Evolutionary conservation across 179 eudicot genomes (phyloP), one percentile per base, ranked within the genome.

Genomic region (Pouteria campechiana): DNA sequence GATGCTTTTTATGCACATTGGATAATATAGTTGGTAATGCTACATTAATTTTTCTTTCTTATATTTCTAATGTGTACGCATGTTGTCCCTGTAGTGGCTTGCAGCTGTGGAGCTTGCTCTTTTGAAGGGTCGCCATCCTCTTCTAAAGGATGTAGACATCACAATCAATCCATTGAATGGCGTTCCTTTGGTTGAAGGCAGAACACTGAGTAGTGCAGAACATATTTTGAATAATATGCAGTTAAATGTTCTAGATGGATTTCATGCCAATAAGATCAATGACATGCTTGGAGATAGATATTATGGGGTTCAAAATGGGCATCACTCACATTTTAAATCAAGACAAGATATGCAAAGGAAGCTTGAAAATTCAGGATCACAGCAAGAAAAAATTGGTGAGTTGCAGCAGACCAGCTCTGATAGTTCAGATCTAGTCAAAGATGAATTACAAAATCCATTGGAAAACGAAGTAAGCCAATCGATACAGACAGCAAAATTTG

Each of bases 61-160:
- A 24, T 24, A 10, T 31, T 25, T 30, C 16, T 35, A 32, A 35
- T 2, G 15, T 15, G 27, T 21, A 23, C 9, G 37, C 11, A 25
- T 58, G 17, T 50, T 32, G 37, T 44, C 29, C 6, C n/a, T 68
- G 73, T 68, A 90, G 98, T 90, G 98, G 98, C 96, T 90, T 43
- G 54, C 76, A 33, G 98, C 96, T 45, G 96, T 90, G 59, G 98
- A 90, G 64, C 84, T 90, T 63, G 98, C 84, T 52, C 78, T 82
- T 68, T 53, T 90, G 41, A 90, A 90, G 59, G 98, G 98, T 47
- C 98, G 92, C 2, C 98, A 90, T 63, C 98, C 98, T 33, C 87
- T 90, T 67, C 50, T 90, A 43, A 59, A 69, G 57, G 96, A 90
- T 58, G 57, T 82, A 16, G 96, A 82, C 69, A 72, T 82, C 38